Base-by-base conservation (phyloP, 805 yeast species). In the Hanseniaspora guilliermondii region DNA sequence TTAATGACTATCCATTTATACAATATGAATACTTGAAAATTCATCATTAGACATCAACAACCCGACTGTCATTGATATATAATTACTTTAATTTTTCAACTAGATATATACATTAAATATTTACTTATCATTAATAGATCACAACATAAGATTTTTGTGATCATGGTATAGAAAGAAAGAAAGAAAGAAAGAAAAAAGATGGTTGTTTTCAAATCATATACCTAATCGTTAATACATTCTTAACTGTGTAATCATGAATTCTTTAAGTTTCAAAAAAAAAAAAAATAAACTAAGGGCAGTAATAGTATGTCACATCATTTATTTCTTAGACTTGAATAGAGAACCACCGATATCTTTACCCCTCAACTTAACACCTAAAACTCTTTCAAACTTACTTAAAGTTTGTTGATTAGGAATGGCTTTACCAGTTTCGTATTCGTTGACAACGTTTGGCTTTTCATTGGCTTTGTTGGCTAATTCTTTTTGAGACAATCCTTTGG, bases 371-470 rank as follows among this genome's bases (percentile, higher is more conserved):
- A 93, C 84, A 61, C 97, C 97, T 63, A 93, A 76, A 41, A 84
- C 94, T 70, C 96, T 80, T 74, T 93, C 97, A 69, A 93, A 72
- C 74, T 93, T 93, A 54, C 84, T 89, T 64, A 93, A 77, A 53
- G 93, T 71, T 72, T 89, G 97, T 75, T 93, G 98, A 74, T 87
- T 89, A 56, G 98, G 98, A 60, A 85, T 80, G 45, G 96, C 98
- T 67, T 95, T 82, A 57, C 96, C 97, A 55, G 95, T 86, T 74
- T 93, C 98, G 70, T 93, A 93, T 66, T 93, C 98, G 70, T 87
- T 89, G 65, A 93, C 82, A 58, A 93, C 85, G 61, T 83, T 87
- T 58, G 97, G 96, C 75, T 93, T 93, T 73, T 93, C 98, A 68
- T 89, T 91, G 65, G 91, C 78, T 69, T 84, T 85, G 56, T 96